phyloP scores from a whole-genome alignment of 1,284 basidiomycete genomes.

The Malassezia japonica region DNA sequence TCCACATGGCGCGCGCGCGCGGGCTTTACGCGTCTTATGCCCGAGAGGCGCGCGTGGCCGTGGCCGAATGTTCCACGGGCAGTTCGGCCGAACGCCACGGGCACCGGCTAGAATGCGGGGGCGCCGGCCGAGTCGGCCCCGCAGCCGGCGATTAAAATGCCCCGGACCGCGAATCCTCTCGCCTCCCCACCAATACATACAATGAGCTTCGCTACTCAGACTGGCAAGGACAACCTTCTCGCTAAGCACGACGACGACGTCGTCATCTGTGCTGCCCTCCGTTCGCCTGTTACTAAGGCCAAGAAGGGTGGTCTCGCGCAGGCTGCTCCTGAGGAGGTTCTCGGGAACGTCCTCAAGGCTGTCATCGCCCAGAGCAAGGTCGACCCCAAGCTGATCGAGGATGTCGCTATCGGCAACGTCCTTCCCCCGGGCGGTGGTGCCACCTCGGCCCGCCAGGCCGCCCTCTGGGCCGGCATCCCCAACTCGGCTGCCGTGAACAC shows the following conservation, averaged over 20 bases:
- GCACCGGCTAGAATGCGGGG: background rate
- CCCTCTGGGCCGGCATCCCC: constrained; percentile 82
- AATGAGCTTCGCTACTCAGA: constrained; percentile 17
- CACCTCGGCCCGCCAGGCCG: constrained; percentile 82
- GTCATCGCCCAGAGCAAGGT: constrained; percentile 53
- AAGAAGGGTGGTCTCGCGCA: constrained; percentile 89
- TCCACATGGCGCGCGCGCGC: too few relatives aligned
- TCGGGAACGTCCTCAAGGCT: constrained; percentile 57
- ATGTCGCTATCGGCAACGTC: constrained; percentile 73
- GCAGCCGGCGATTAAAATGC: constrained; percentile 3
- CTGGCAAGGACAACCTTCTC: constrained; percentile 12
- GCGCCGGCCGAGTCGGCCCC: background rate
- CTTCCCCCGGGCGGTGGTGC: constrained; percentile 86
- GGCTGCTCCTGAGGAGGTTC: constrained; percentile 71
- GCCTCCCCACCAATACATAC: background rate
- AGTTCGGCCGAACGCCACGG: background rate
- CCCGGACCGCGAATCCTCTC: background rate
- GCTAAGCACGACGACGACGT: constrained; percentile 53
- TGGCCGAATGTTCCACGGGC: too few relatives aligned
- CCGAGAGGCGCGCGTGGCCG: too few relatives aligned
- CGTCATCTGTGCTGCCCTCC: constrained; percentile 76
- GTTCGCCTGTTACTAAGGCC: constrained; percentile 80
- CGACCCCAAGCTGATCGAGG: constrained; percentile 70
- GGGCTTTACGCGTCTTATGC: too few relatives aligned
- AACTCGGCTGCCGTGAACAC: constrained; percentile 59